Evolutionary conservation across 1,284 basidiomycete species (phyloP), one percentile per base, ranked within the genome.

Genomic region (Fomitopsis schrenkii): DNA sequence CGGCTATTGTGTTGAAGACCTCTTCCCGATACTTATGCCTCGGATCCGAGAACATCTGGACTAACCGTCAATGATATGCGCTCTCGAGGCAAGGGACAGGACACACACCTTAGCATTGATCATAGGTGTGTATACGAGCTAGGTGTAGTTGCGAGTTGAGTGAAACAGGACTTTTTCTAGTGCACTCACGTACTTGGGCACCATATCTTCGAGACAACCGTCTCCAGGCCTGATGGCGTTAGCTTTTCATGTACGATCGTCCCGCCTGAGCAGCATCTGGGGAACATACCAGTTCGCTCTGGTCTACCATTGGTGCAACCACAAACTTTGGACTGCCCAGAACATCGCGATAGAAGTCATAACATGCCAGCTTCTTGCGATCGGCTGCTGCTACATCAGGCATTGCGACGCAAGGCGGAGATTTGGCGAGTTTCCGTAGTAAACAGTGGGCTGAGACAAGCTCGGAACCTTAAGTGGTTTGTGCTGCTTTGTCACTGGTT

Each of bases 221-320:
- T 63, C 97, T 84, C 94, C 95, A 99, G 14, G 95, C 90, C 93
- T 95, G 30, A 15, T 50, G 57, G 15, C 8, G 35, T 17, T 22
- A 22, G 40, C 33, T 30, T 12, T 55, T 28, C 45, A 22, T 30
- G 30, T 22, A n/a, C 28, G n/a, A 17, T 38, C 40, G 19, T 22
- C 22, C 22, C 22, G 22, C 22, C 22, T 22, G 22, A 22, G 22
- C 22, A 22, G 12, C n/a, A 35, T 9, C 28, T 12, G 42, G 3
- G 22, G 28, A 12, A 82, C 90, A 70, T 66, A 95, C 94, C 72
- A 98, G 83, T 75, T 98, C 96, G 70, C 92, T 95, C 77, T 97
- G 94, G 75, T 98, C 96, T 0, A 98, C 97, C 97, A 98, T 98
- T 9, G 97, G 96, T 12, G 95, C 97, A 12, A 98, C 93, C 48